Conservation (phyloP, 2,329 filamentous ascomycete species). For the Fonsecaea monophora region DNA sequence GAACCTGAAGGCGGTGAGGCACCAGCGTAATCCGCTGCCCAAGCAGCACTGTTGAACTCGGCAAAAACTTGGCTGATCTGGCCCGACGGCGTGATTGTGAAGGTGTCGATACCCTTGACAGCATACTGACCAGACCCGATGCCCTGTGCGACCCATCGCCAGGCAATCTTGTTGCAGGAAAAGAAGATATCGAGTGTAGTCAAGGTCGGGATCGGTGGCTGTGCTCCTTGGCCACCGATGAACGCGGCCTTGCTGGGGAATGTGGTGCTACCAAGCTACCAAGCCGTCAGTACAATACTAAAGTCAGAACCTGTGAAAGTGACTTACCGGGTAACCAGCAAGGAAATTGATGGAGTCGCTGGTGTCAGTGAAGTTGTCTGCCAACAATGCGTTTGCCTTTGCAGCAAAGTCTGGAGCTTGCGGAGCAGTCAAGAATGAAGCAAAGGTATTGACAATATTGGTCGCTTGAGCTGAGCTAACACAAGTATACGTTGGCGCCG, state of each 20-base stretch:
- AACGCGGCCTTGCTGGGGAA: conserved; percentile 35
- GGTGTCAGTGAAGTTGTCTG: conserved; percentile 32
- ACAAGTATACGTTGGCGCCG: conserved; percentile 21
- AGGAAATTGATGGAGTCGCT: conserved; percentile 36
- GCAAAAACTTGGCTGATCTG: conserved; percentile 30
- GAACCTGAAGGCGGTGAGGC: not conserved
- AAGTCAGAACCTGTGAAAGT: not conserved
- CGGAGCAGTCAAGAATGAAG: conserved; percentile 31
- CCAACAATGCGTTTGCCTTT: conserved; percentile 32
- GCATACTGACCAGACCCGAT: conserved; percentile 27
- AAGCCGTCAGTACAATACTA: not conserved
- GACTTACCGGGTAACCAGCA: conserved; percentile 27
- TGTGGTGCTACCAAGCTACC: conserved; percentile 18
- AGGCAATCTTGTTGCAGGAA: conserved; percentile 37
- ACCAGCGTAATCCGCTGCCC: conserved; percentile 18
- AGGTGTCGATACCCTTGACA: conserved; percentile 30
- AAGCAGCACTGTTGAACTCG: conserved; percentile 31
- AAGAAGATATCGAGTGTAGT: conserved; percentile 36
- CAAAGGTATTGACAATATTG: conserved; percentile 28
- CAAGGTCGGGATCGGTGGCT: conserved; percentile 32
- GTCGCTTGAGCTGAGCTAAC: conserved; percentile 23
- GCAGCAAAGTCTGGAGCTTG: conserved; percentile 31
- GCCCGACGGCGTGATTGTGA: conserved; percentile 24
- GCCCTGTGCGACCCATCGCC: conserved; percentile 35
- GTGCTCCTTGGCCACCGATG: conserved; percentile 31